phyloP scores from a whole-genome alignment of 2,329 filamentous ascomycete genomes.

The Cordyceps pruinosa region DNA sequence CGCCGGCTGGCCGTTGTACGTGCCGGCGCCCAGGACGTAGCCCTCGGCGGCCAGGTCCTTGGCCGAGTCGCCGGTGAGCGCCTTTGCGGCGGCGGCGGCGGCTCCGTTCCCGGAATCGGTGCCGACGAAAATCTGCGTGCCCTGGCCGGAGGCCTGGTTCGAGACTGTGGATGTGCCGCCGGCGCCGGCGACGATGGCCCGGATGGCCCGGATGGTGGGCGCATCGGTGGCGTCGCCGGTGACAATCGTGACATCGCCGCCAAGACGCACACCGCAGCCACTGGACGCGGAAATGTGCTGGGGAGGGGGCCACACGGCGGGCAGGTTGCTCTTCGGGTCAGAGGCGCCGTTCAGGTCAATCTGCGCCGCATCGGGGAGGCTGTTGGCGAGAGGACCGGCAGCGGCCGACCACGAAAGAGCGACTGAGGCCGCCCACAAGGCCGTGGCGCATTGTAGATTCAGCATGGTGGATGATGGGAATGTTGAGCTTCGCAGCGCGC shows the following conservation, averaged over 20 bases:
- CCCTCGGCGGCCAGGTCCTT: conserved; percentile 10
- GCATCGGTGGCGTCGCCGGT: conserved; percentile 13
- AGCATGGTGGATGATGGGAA: background rate
- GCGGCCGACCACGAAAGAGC: background rate
- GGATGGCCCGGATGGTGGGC: conserved; percentile 8
- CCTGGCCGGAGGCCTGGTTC: background rate
- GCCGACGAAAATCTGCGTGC: conserved; percentile 12
- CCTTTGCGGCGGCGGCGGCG: conserved; percentile 12
- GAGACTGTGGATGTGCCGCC: conserved; percentile 12
- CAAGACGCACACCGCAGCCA: conserved; percentile 7
- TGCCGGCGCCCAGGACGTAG: conserved; percentile 13
- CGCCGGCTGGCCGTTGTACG: conserved; percentile 3
- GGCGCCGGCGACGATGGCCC: conserved; percentile 8
- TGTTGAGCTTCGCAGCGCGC: too few relatives aligned
- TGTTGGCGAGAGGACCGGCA: background rate
- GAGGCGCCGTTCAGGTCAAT: background rate
- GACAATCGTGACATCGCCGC: conserved; percentile 12
- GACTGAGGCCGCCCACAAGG: background rate
- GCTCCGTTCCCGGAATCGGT: conserved; percentile 8
- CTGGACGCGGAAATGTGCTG: conserved; percentile 10
- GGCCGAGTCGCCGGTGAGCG: conserved; percentile 11
- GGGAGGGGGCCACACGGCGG: conserved; percentile 13
- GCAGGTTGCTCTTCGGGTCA: background rate
- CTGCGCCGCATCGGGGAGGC: background rate
- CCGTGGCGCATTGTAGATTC: background rate